phyloP scores from a whole-genome alignment of 768 basidiomycete genomes.

The Saitozyma sp. region DNA sequence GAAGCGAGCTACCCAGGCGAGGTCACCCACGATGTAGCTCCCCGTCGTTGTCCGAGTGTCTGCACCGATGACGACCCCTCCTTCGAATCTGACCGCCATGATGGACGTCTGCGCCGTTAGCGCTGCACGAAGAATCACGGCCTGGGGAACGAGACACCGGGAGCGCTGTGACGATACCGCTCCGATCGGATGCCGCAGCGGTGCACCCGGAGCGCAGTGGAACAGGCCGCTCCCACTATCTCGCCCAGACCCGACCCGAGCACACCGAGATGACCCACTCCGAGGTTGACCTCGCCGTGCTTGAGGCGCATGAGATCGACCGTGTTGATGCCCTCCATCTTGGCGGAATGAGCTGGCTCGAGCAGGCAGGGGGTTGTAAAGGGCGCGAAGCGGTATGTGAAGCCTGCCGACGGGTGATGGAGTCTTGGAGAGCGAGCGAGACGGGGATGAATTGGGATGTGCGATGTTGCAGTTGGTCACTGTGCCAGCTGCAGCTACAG shows the following conservation, averaged over 20 bases:
- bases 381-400: too few species aligned
- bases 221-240: background rate
- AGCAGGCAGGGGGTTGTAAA: too few species aligned
- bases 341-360: conserved; percentile 4
- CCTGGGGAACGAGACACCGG: background rate
- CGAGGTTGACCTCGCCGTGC: conserved; percentile 92
- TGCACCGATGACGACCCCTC: conserved; percentile 93
- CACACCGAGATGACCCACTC: conserved; percentile 61
- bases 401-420: too few species aligned
- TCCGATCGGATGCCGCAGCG: background rate
- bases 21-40: conserved; percentile 77
- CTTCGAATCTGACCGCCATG: conserved; percentile 96
- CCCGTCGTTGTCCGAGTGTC: conserved; percentile 97
- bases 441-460: too few species aligned
- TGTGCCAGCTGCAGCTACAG: too few species aligned
- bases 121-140: background rate
- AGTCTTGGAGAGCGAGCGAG: too few species aligned
- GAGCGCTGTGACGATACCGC: background rate
- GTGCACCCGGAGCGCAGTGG: background rate
- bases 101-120: conserved; percentile 77
- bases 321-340: conserved; percentile 58
- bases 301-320: conserved; percentile 87
- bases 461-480: too few species aligned
- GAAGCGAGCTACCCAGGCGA: too few species aligned
- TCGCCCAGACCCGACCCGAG: background rate